Conservation (phyloP, 2,329 filamentous ascomycete species). For the Berkeleyomyces rouxiae region DNA sequence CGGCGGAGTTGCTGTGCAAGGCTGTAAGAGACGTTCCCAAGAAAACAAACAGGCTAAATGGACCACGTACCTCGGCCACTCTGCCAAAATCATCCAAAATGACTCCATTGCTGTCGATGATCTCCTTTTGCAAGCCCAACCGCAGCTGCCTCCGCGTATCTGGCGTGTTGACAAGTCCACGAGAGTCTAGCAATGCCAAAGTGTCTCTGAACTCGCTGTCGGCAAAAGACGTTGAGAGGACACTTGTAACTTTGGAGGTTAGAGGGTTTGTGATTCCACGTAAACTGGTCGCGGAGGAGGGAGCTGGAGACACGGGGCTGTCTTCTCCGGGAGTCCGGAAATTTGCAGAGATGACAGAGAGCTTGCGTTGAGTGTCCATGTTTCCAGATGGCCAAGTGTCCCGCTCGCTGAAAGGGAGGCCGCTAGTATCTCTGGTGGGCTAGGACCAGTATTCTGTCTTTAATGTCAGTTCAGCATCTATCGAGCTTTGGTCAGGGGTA, state of each 20-base stretch:
- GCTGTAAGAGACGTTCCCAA: not conserved
- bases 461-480: not conserved
- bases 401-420: not conserved
- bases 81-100: conserved; percentile 77
- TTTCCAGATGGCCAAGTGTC: not conserved
- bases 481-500: not conserved
- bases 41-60: not conserved
- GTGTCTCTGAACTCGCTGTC: conserved; percentile 84
- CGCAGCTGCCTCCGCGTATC: conserved; percentile 66
- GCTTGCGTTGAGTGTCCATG: conserved; percentile 6
- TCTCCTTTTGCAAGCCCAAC: conserved; percentile 74
- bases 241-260: conserved; percentile 63
- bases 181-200: conserved; percentile 57
- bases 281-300: conserved; percentile 21
- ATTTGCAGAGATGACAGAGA: not conserved
- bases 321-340: not conserved
- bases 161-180: conserved; percentile 54
- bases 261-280: conserved; percentile 35
- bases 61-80: conserved; percentile 57
- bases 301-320: conserved; percentile 15
- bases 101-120: conserved; percentile 80
- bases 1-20: conserved; percentile 58
- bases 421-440: not conserved
- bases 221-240: conserved; percentile 82
- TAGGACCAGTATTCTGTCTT: not conserved